These are phyloP conservation scores for Tuctoria greenei DNA, from an alignment of 176 grass and related monocot species.

Conservation along the genomic window DNA sequence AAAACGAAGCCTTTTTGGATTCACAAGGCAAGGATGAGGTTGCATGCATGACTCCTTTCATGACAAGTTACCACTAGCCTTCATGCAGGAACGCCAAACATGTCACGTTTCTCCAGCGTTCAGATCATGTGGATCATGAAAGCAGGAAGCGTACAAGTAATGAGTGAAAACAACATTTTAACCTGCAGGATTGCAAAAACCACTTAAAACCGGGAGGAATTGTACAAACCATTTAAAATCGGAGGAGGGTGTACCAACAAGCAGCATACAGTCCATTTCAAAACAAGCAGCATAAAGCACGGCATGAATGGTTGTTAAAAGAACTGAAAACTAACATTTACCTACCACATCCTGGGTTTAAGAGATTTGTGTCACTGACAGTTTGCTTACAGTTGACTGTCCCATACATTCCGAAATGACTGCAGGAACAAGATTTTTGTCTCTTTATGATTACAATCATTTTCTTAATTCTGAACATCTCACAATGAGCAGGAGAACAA, in stretches of 20 bases:
- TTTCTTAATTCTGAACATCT: background rate
- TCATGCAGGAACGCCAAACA: background rate
- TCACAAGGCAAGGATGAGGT: background rate
- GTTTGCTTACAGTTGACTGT: slow-evolving; percentile 9
- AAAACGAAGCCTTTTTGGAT: slow-evolving; percentile 9
- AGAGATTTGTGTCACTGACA: slow-evolving; percentile 4
- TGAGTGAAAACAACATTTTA: slow-evolving; percentile 20
- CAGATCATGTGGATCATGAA: background rate
- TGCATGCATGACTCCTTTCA: background rate
- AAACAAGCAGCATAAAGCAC: too few relatives aligned
- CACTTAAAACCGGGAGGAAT: slow-evolving; percentile 23
- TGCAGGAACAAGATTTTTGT: background rate
- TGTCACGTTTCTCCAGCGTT: background rate
- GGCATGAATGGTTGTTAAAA: slow-evolving; percentile 5
- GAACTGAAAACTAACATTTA: slow-evolving; percentile 32
- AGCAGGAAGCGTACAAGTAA: background rate
- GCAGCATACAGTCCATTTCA: too few relatives aligned
- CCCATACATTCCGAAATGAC: background rate
- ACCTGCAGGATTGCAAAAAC: background rate
- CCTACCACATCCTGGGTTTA: slow-evolving; percentile 23
- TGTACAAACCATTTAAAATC: slow-evolving; percentile 17
- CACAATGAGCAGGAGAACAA: slow-evolving; percentile 10
- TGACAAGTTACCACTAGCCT: background rate
- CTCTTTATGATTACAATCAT: background rate
- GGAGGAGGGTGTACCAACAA: slow-evolving; percentile 40